A percentile compares a stretch with the other conserved stretches of the same genome.
Conservation (phyloP, 2,329 filamentous ascomycete species). For the Xylariomycetidae sp. region DNA sequence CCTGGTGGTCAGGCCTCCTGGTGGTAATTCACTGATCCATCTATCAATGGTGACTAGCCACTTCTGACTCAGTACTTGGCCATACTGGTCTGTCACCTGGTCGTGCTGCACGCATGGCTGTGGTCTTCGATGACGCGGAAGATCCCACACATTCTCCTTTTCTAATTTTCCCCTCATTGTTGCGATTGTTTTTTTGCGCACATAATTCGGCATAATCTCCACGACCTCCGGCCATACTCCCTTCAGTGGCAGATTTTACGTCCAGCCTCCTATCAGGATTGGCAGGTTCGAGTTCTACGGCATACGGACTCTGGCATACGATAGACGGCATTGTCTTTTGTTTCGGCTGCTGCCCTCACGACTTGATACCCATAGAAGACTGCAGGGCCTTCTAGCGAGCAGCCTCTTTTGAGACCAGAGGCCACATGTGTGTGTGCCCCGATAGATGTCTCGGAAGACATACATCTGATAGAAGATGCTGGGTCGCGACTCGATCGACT, state of each 20-base stretch:
- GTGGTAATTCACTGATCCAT: slow-evolving; percentile 47
- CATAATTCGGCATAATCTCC: slow-evolving; percentile 20
- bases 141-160: too few species aligned
- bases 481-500: slow-evolving; percentile 19
- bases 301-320: slow-evolving; percentile 29
- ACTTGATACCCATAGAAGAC: slow-evolving; percentile 34
- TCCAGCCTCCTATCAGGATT: slow-evolving; percentile 25
- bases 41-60: slow-evolving; percentile 3
- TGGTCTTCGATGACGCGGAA: too few species aligned
- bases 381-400: slow-evolving; percentile 24
- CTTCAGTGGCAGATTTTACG: slow-evolving; percentile 29
- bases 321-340: slow-evolving; percentile 34
- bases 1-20: slow-evolving; percentile 62
- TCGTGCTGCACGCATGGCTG: too few species aligned
- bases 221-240: slow-evolving; percentile 21
- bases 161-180: too few species aligned
- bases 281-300: slow-evolving; percentile 29
- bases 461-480: slow-evolving; percentile 25
- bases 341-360: slow-evolving; percentile 29
- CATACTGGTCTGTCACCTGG: too few species aligned
- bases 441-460: slow-evolving; percentile 23
- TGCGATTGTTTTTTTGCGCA: slow-evolving; percentile 18
- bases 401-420: slow-evolving; percentile 30
- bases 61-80: too few species aligned
- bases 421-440: slow-evolving; percentile 22